Percentiles rank a stretch among this genome's conserved stretches.
These are phyloP conservation scores for Mrakia blollopis DNA, from an alignment of 768 basidiomycete species.

Conservation along the genomic window DNA sequence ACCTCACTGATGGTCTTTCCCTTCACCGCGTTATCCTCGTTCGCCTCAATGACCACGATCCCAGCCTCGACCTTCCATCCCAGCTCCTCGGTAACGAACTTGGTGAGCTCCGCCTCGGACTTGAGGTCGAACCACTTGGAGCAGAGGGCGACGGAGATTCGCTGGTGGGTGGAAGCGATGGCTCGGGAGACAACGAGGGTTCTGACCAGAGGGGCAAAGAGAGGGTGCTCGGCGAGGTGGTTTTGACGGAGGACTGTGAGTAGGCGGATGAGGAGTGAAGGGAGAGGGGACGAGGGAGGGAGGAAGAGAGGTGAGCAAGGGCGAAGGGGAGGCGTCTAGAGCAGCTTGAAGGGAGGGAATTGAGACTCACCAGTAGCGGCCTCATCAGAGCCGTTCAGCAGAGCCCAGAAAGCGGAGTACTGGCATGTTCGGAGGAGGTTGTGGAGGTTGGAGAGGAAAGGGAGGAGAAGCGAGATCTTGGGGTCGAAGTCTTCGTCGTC, in stretches of 20 bases:
- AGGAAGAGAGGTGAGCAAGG: neutral
- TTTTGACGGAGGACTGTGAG: conserved; percentile 38
- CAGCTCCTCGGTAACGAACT: conserved; percentile 37
- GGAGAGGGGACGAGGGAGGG: neutral
- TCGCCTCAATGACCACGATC: conserved; percentile 42
- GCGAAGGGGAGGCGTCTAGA: no score
- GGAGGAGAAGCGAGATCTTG: conserved; percentile 37
- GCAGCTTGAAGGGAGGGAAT: neutral
- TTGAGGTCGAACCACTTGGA: conserved; percentile 42
- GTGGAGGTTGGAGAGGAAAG: conserved; percentile 39
- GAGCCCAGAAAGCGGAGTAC: conserved; percentile 42
- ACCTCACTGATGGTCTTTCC: conserved; percentile 45
- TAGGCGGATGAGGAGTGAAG: neutral
- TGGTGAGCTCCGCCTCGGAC: conserved; percentile 33
- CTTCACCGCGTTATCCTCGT: conserved; percentile 47
- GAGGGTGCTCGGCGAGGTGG: conserved; percentile 41
- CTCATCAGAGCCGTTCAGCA: conserved; percentile 38
- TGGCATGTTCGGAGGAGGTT: conserved; percentile 40
- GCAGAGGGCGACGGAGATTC: conserved; percentile 38
- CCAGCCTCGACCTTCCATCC: conserved; percentile 45
- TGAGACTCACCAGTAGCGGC: conserved; percentile 38
- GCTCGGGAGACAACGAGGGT: conserved; percentile 40
- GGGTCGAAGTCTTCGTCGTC: conserved; percentile 42
- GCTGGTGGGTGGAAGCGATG: conserved; percentile 43
- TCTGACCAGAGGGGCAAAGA: conserved; percentile 38